Conservation (phyloP, 2,329 filamentous ascomycete genomes). For the Paecilomyces sp. region DNA sequence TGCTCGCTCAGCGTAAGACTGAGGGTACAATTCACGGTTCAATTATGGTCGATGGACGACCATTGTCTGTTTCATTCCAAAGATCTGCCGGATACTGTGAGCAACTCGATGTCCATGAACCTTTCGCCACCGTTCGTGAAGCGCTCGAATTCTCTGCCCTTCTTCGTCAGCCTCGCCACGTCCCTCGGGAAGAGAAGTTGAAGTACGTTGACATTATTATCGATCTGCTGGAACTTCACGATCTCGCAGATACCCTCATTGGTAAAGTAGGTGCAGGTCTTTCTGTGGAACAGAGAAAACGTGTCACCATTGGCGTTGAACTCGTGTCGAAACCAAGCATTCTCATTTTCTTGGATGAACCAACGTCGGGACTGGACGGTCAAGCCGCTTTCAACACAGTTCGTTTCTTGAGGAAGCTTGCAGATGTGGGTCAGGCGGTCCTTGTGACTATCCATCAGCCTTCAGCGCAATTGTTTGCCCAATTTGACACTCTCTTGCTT, state of each 20-base stretch:
- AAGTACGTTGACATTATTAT: conserved; percentile 60
- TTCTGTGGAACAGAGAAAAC: conserved; percentile 61
- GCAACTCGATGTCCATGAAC: conserved; percentile 63
- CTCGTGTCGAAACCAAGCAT: conserved; percentile 61
- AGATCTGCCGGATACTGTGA: conserved; percentile 62
- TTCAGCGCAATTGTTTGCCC: conserved; percentile 57
- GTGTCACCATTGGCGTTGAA: conserved; percentile 65
- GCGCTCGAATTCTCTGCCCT: conserved; percentile 60
- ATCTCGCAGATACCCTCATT: conserved; percentile 59
- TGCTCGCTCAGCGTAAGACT: conserved; percentile 62
- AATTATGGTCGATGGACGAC: conserved; percentile 59
- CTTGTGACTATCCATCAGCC: conserved; percentile 67
- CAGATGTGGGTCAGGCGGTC: conserved; percentile 59
- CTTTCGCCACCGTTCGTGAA: conserved; percentile 58
- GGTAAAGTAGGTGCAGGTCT: conserved; percentile 34
- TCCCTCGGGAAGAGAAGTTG: conserved; percentile 52
- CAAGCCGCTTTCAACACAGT: conserved; percentile 62
- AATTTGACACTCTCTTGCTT: conserved; percentile 64
- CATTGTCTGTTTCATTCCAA: conserved; percentile 55
- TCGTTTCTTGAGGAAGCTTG: conserved; percentile 59
- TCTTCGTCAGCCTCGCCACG: conserved; percentile 48
- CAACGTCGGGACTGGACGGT: conserved; percentile 61
- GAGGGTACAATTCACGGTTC: conserved; percentile 56
- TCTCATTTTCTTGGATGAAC: conserved; percentile 63
- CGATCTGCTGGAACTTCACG: conserved; percentile 54